Evolutionary conservation across 179 eudicot genomes (phyloP).

Genomic region (Nepenthes alata): DNA sequence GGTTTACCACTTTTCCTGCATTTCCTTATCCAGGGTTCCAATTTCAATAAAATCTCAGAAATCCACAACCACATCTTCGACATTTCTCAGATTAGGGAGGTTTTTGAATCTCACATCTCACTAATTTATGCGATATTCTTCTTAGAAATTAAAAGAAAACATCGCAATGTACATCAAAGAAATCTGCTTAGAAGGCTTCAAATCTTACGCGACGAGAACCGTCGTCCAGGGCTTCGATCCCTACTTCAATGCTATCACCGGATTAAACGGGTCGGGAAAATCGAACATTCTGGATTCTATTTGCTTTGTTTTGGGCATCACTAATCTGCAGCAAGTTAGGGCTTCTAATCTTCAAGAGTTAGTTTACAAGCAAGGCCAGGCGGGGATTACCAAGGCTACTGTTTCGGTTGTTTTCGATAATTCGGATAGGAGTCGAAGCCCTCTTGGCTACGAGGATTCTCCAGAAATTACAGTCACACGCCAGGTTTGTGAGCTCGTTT

Average conservation of each 20-base stretch:
- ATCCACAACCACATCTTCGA: too few relatives aligned
- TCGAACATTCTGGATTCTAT: slow-evolving; percentile 95
- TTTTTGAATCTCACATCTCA: too few relatives aligned
- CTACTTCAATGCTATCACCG: slow-evolving; percentile 86
- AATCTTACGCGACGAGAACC: slow-evolving; percentile 92
- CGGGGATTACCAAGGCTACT: slow-evolving; percentile 90
- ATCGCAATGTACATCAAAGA: slow-evolving; percentile 70
- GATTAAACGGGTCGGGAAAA: slow-evolving; percentile 91
- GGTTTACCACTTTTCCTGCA: too few relatives aligned
- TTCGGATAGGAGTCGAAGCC: slow-evolving; percentile 66
- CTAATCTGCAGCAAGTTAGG: slow-evolving; percentile 91
- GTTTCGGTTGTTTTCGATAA: slow-evolving; percentile 83
- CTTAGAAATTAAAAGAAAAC: too few relatives aligned
- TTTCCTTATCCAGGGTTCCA: too few relatives aligned
- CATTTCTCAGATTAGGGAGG: too few relatives aligned
- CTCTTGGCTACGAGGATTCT: slow-evolving; percentile 82
- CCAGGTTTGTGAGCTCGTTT: slow-evolving; percentile 41
- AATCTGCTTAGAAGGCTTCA: slow-evolving; percentile 85
- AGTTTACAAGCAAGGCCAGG: slow-evolving; percentile 97
- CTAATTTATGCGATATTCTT: too few relatives aligned
- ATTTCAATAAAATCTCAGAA: background rate
- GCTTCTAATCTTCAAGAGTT: slow-evolving; percentile 93
- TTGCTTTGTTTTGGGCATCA: slow-evolving; percentile 74
- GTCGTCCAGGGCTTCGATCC: slow-evolving; percentile 89
- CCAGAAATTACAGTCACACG: slow-evolving; percentile 87